phyloP scores from a whole-genome alignment of 2,329 filamentous ascomycete species.

The Atkinsonella hypoxylon region DNA sequence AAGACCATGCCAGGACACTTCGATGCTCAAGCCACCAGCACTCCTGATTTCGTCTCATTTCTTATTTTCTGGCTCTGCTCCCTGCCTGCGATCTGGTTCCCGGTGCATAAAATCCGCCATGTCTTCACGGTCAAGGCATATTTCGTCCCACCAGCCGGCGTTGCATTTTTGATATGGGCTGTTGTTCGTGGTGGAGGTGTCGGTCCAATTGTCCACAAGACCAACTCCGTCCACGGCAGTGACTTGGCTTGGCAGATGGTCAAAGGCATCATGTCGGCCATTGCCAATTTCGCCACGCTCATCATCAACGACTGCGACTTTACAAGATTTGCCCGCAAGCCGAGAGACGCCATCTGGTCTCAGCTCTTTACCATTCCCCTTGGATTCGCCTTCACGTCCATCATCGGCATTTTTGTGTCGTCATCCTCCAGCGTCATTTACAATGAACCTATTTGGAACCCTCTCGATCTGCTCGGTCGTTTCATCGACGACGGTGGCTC shows the following conservation, averaged over 20 bases:
- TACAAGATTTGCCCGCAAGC: conserved; percentile 67
- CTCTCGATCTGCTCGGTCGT: conserved; percentile 50
- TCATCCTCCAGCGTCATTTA: conserved; percentile 62
- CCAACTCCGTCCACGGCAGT: conserved; percentile 49
- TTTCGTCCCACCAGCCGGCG: conserved; percentile 70
- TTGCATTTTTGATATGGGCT: conserved; percentile 82
- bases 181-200: conserved; percentile 70
- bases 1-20: conserved; percentile 56
- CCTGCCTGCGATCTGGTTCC: conserved; percentile 78
- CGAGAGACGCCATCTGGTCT: conserved; percentile 65
- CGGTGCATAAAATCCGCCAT: conserved; percentile 78
- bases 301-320: conserved; percentile 80
- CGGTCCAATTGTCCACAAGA: conserved; percentile 68
- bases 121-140: conserved; percentile 84
- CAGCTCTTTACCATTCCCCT: conserved; percentile 65
- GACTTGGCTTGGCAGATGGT: conserved; percentile 71
- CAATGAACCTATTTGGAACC: conserved; percentile 59
- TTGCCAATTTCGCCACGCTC: conserved; percentile 82
- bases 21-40: conserved; percentile 51
- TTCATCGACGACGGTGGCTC: conserved; percentile 60
- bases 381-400: conserved; percentile 67
- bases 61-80: conserved; percentile 78
- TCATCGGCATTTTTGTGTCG: conserved; percentile 71
- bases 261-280: conserved; percentile 75
- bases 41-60: conserved; percentile 67